Evolutionary conservation across 768 basidiomycete genomes (phyloP), one percentile per base, ranked within the genome.

Genomic region (Scleroderma citrinum): DNA sequence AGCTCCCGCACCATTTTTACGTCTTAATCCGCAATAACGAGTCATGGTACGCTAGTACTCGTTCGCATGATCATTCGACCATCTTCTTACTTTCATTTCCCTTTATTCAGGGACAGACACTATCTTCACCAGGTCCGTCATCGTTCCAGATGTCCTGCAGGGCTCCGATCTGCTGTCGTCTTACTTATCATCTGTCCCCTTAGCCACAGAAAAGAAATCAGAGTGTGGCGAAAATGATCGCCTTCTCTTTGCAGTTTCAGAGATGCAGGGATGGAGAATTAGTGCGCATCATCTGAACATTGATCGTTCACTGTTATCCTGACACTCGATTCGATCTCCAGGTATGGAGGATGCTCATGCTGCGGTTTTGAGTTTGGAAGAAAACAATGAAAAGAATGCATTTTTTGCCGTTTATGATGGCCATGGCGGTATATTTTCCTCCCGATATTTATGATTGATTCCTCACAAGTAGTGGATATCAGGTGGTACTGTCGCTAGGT

Each of bases 191-290:
- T 37, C 39, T 7, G 53, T 56, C 32, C 31, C 49, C 51, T 32
- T 59, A 93, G 92, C 82, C 19, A 92, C 87, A 46, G 78, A 80
- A 56, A 99, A 97, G 76, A 78, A 76, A 63, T 84, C 90, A 5
- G 77, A 83, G 57, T 67, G 75, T 19, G 92, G 89, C 37, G 75
- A 72, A 54, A 83, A 91, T 79, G 76, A 73, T 52, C 78, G 79
- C 49, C 83, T 79, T 67, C 59, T 76, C 40, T 97, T 83, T 68
- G 86, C 80, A 7, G 77, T 96, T 37, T 85, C 88, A 40, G 94
- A 97, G 71, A 98, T 98, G 95, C 96, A 99, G 69, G 96, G 96
- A 60, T 99, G 96, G 96, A 78, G 96, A 69, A 86, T 98, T 70
- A 82, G 95, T 99, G 62, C 71, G 95, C 85, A 41, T 26, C 52